Percentiles rank a stretch among this genome's conserved stretches.
Conservation (phyloP, 768 basidiomycete species). For the Kwoniella botswanensis region DNA sequence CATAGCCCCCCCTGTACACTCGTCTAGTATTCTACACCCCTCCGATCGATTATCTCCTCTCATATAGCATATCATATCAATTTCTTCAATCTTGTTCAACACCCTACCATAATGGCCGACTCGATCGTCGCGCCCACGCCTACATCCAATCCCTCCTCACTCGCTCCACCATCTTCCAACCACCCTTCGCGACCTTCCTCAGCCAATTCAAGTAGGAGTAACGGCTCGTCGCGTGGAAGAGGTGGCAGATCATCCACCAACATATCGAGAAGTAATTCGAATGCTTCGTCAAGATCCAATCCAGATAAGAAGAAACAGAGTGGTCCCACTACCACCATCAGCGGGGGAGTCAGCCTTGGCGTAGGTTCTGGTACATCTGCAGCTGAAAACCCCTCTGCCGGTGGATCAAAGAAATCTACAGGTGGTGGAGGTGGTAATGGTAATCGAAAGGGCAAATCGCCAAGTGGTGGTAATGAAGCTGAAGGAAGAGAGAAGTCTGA, state of each 20-base stretch:
- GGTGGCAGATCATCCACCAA: constrained; percentile 36
- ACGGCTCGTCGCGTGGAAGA: constrained; percentile 33
- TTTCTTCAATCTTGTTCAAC: background rate
- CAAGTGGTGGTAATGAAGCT: background rate
- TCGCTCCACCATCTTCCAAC: constrained; percentile 35
- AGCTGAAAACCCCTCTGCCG: constrained; percentile 5
- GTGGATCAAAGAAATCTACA: constrained; percentile 13
- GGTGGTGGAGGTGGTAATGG: background rate
- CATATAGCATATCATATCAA: background rate
- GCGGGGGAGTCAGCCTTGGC: constrained; percentile 46
- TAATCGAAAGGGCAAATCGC: background rate
- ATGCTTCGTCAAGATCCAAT: constrained; percentile 32
- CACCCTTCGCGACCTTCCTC: constrained; percentile 42
- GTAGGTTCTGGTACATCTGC: constrained; percentile 1
- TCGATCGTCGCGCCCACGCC: constrained; percentile 25
- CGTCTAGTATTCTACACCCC: background rate
- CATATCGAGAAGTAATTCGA: constrained; percentile 39
- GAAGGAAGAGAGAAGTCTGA: constrained; percentile 12
- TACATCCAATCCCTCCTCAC: background rate
- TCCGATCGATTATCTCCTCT: background rate
- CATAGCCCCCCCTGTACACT: background rate
- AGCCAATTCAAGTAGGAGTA: constrained; percentile 33
- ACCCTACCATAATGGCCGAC: constrained; percentile 23
- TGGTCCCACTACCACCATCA: constrained; percentile 46
- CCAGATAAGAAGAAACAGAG: constrained; percentile 38